Base-by-base conservation (phyloP, 495 filamentous ascomycete genomes). In the Penicillium turbatum region DNA sequence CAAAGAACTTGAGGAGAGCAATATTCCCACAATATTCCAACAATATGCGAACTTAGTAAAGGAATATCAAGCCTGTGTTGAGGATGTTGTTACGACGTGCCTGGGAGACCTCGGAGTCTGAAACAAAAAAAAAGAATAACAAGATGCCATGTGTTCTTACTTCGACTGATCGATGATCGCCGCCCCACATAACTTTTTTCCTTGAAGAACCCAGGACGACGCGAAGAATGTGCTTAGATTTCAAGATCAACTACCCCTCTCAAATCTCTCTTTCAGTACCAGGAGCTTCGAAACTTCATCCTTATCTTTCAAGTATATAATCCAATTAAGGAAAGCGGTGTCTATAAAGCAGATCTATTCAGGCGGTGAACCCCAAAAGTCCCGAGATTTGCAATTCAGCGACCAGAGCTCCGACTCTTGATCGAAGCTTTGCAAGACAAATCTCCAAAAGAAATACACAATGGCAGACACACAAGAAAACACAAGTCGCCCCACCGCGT, bases 101-200 rank as follows among this genome's bases (percentile, higher is more conserved):
- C 16, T 40, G 30, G 17, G 13, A 11, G 30, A 31, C 34, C 30
- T 51, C 49, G 11, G 29, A 27, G 39, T 34, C 49, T 46, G 53
- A 41, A 35, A 37, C 29, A 34, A 58, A 46, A 47, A 36, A 59
- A 43, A 45, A 40, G 54, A n/a, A 44, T 37, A 54, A 61, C 50
- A 61, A 72, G 62, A 71, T 66, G 69, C 69, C 68, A 74, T 69
- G 63, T 74, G 69, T 74, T 73, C 70, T 72, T 69, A 66, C 59
- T 48, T 57, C 49, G 10, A 53, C 56, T 59, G 57, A 59, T 64
- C 62, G 53, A 57, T 39, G 54, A 56, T 61, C 62, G 53, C 62
- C 56, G 46, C 49, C 59, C 59, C 59, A 53, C 57, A 30, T 31
- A 42, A 51, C 6, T 37, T 37, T 36, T 40, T 54, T 57, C 47